Evolutionary conservation across 192 early-diverging fungal genomes (phyloP), one percentile per base, ranked within the genome.

Genomic region (Neocallimastix lanati): DNA sequence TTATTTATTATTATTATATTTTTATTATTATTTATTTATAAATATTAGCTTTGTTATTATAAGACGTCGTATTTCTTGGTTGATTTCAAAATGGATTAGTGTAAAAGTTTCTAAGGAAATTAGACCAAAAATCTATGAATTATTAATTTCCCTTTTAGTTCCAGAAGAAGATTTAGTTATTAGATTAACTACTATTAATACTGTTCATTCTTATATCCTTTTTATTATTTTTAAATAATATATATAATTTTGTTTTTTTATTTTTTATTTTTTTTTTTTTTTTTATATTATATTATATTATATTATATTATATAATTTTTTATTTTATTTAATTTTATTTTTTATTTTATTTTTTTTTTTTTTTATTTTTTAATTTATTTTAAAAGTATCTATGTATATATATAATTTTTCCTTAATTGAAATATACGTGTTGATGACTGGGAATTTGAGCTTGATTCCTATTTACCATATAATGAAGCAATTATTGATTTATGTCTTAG

Each of bases 21-120:
- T n/a, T n/a, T n/a, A n/a, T n/a, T n/a, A n/a, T n/a, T n/a, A n/a
- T n/a, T n/a, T n/a, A n/a, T n/a, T n/a, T n/a, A n/a, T n/a, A n/a
- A n/a, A 77, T 78, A 28, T 40, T 77, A 77, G 35, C 9, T 78
- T 29, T 29, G 33, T 76, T 29, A 21, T 25, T 29, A 76, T 90
- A 29, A 88, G 86, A 28, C 85, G 90, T 77, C 90, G 96, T 5
- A 91, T 94, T 35, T 91, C 93, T 4, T 93, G 91, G 92, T 85
- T 98, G 33, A 86, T 96, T 58, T 91, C 92, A n/a, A 87, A 90
- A 82, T 98, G 95, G 94, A 87, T 96, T 58, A 84, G 86, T 12
- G 93, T 96, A 76, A 93, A 96, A 67, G 85, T 92, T 16, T 86
- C 89, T 38, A 89, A 88, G 13, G 84, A 85, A 0, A 85, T 91